These are phyloP conservation scores for Aspergillus indologenus DNA, from an alignment of 495 filamentous ascomycete species.

Conservation along the genomic window DNA sequence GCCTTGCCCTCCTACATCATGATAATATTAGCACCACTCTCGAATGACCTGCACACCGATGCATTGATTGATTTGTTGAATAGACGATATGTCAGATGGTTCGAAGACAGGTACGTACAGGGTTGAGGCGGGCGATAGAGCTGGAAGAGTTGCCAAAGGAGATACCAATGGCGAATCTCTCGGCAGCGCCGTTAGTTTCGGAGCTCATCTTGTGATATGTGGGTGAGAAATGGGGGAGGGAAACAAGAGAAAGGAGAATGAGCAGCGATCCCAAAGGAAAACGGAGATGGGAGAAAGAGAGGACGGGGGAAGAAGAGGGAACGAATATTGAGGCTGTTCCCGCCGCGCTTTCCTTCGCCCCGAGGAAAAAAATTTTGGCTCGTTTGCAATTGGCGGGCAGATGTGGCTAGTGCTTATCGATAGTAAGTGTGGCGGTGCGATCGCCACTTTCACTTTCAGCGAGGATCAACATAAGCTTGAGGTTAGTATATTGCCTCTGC, in stretches of 20 bases:
- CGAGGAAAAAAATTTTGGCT: slow-evolving; percentile 27
- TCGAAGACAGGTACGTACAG: slow-evolving; percentile 40
- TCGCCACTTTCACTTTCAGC: too few relatives aligned
- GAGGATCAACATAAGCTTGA: too few relatives aligned
- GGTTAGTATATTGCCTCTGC: too few relatives aligned
- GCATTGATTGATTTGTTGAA: background rate
- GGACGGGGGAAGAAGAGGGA: background rate
- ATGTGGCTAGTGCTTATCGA: slow-evolving; percentile 43
- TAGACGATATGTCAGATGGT: background rate
- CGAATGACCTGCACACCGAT: background rate
- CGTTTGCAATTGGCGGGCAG: slow-evolving; percentile 21
- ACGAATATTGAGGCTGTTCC: slow-evolving; percentile 24
- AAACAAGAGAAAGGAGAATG: slow-evolving; percentile 11
- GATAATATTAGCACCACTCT: slow-evolving; percentile 14
- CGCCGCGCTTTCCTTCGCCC: slow-evolving; percentile 9
- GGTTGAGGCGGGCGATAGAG: slow-evolving; percentile 83
- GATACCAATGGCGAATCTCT: slow-evolving; percentile 85
- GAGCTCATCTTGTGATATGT: slow-evolving; percentile 50
- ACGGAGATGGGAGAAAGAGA: background rate
- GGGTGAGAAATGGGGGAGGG: slow-evolving; percentile 17
- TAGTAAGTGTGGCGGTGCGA: slow-evolving; percentile 34
- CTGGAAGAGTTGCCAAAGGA: slow-evolving; percentile 98
- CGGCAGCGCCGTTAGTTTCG: slow-evolving; percentile 42
- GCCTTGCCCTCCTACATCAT: slow-evolving; percentile 77
- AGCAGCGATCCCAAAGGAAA: background rate